These are phyloP conservation scores for Dysphania ambrosioides DNA, from an alignment of 148 eudicot genomes.

Conservation along the genomic window DNA sequence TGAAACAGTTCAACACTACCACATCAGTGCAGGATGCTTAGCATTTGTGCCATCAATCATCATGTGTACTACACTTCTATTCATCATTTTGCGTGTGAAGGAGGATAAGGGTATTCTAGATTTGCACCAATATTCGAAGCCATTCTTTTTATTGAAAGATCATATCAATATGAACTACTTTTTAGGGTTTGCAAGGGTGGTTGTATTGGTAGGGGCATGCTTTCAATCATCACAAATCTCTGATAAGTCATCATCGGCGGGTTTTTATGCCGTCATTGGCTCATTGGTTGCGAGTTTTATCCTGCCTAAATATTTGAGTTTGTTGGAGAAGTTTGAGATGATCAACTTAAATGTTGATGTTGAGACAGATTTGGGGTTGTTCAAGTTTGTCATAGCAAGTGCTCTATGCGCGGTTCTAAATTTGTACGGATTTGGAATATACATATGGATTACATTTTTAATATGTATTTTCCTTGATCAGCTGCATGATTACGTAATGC, in stretches of 20 bases:
- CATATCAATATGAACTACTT: background rate
- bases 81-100: background rate
- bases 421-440: background rate
- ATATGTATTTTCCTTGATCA: background rate
- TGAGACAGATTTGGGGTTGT: conserved; percentile 1
- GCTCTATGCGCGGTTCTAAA: background rate
- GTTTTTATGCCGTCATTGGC: background rate
- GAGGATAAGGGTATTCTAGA: too few relatives aligned
- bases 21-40: background rate
- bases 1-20: background rate
- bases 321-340: background rate
- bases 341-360: background rate
- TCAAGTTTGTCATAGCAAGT: background rate
- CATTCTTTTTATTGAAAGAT: background rate
- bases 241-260: background rate
- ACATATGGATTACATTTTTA: background rate
- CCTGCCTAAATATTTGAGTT: background rate
- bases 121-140: background rate
- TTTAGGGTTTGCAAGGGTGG: background rate
- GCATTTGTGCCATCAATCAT: background rate
- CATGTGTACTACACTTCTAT: background rate
- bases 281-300: background rate
- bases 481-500: background rate
- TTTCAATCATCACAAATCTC: background rate
- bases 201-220: background rate